phyloP scores from a whole-genome alignment of 371 early-diverging fungal species.

The Apophysomyces sp. region DNA sequence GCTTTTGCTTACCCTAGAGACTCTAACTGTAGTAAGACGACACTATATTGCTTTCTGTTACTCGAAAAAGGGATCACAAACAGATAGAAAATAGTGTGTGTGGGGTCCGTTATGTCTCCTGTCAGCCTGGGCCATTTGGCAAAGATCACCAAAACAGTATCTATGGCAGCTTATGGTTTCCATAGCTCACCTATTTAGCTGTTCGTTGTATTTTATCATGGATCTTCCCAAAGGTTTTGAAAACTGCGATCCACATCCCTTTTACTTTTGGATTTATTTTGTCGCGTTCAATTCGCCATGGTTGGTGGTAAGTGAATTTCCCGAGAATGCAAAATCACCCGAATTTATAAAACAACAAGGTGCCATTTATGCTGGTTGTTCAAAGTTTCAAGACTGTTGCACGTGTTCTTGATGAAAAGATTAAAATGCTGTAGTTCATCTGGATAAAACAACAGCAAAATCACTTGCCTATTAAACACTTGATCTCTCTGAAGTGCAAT shows the following conservation, averaged over 20 bases:
- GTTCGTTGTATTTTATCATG: slow-evolving; percentile 34
- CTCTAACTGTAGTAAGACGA: slow-evolving; percentile 82
- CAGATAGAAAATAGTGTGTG: slow-evolving; percentile 47
- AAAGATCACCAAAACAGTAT: slow-evolving; percentile 62
- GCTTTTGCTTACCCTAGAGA: slow-evolving; percentile 80
- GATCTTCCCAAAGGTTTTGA: slow-evolving; percentile 32
- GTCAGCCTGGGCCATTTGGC: slow-evolving; percentile 63
- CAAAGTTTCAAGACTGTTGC: slow-evolving; percentile 6
- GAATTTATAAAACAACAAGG: background rate
- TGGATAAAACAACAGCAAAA: too few species aligned
- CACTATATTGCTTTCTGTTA: background rate
- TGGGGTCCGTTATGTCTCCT: slow-evolving; percentile 79
- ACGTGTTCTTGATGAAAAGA: background rate
- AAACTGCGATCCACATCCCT: slow-evolving; percentile 35
- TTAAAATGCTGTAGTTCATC: background rate
- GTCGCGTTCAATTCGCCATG: slow-evolving; percentile 43
- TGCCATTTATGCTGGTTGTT: background rate
- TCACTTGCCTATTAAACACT: too few species aligned
- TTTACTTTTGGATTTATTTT: slow-evolving; percentile 49
- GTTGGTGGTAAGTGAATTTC: slow-evolving; percentile 27
- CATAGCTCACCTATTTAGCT: slow-evolving; percentile 36
- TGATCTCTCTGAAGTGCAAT: too few species aligned
- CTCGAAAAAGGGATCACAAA: background rate
- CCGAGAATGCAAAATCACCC: too few species aligned
- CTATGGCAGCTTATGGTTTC: slow-evolving; percentile 66